Conservation (phyloP, 305 asterid genomes). For the Fraxinus ornus region DNA sequence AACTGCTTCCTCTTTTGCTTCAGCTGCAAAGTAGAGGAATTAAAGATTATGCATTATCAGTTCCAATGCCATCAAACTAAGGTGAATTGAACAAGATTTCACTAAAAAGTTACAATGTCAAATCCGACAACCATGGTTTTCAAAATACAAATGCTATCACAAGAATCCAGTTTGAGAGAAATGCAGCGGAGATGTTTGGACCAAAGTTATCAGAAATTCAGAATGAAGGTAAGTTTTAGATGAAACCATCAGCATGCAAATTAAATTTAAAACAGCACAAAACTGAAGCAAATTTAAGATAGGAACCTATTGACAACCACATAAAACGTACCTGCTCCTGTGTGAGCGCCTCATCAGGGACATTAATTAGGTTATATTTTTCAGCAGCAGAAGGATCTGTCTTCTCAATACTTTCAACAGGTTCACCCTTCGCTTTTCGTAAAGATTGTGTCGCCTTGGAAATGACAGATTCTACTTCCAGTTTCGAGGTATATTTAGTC, state of each 20-base stretch:
- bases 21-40: slow-evolving; percentile 45
- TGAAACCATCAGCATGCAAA: slow-evolving; percentile 18
- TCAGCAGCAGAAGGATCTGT: slow-evolving; percentile 59
- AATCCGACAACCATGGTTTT: not conserved
- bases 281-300: slow-evolving; percentile 16
- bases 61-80: slow-evolving; percentile 7
- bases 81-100: not conserved
- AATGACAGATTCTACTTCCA: slow-evolving; percentile 72
- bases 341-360: slow-evolving; percentile 76
- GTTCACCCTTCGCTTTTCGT: slow-evolving; percentile 93
- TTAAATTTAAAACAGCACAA: slow-evolving; percentile 15
- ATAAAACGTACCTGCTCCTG: slow-evolving; percentile 75
- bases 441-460: slow-evolving; percentile 72
- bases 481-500: slow-evolving; percentile 60
- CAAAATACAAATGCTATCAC: not conserved
- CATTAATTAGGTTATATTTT: slow-evolving; percentile 65
- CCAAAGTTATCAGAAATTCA: not conserved
- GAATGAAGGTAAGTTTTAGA: not conserved
- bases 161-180: not conserved
- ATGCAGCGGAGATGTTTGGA: not conserved
- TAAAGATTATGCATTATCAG: slow-evolving; percentile 12
- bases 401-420: slow-evolving; percentile 69
- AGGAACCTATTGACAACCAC: slow-evolving; percentile 23
- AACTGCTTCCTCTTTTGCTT: slow-evolving; percentile 82
- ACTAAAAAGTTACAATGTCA: slow-evolving; percentile 1